phyloP scores from a whole-genome alignment of 176 grass and related monocot species.

The Aegilops tauschii region DNA sequence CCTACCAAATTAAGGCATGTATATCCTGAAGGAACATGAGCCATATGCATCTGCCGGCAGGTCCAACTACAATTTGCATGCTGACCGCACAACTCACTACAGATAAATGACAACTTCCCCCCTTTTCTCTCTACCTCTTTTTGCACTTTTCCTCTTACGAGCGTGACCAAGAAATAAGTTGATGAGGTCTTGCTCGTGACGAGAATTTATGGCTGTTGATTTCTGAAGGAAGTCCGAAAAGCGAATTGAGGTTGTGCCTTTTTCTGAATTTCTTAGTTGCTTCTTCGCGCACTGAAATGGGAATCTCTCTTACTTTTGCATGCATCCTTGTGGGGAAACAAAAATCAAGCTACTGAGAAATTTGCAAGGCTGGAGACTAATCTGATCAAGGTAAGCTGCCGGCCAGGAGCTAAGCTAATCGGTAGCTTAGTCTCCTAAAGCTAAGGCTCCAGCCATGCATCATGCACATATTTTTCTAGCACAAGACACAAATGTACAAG shows the following conservation, averaged over 20 bases:
- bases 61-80: not conserved
- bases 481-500: too few species aligned
- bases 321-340: not conserved
- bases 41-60: not conserved
- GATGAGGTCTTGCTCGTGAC: not conserved
- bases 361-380: too few species aligned
- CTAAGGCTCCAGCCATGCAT: too few species aligned
- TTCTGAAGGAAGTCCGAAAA: not conserved
- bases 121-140: not conserved
- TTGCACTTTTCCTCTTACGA: not conserved
- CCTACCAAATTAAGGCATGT: slow-evolving; percentile 7
- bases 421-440: too few species aligned
- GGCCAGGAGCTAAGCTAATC: too few species aligned
- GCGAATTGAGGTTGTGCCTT: not conserved
- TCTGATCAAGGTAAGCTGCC: too few species aligned
- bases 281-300: not conserved
- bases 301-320: not conserved
- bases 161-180: not conserved
- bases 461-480: too few species aligned
- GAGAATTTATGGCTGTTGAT: not conserved
- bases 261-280: not conserved
- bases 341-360: not conserved
- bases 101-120: not conserved
- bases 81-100: not conserved
- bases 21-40: too few species aligned